phyloP scores from a whole-genome alignment of 768 basidiomycete species.

The Mycena epipterygia region DNA sequence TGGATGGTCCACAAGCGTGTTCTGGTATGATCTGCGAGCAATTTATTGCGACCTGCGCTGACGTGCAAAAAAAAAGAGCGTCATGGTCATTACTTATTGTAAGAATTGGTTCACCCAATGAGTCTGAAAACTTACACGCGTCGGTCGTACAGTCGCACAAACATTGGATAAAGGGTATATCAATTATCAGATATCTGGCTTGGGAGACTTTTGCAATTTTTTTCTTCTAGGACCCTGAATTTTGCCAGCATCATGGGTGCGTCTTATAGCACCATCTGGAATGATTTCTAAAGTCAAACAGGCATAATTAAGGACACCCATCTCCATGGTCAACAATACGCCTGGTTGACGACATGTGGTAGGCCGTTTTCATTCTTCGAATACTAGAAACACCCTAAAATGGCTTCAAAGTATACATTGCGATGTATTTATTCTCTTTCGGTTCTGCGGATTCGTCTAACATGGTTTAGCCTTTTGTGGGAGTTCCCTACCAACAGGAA shows the following conservation, averaged over 20 bases:
- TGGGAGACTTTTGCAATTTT: neutral
- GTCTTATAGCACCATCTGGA: neutral
- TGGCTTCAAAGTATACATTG: slow-evolving; percentile 52
- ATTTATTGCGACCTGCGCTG: neutral
- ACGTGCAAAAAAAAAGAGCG: slow-evolving; percentile 37
- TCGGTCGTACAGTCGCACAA: slow-evolving; percentile 51
- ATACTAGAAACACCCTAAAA: neutral
- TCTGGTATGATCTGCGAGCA: slow-evolving; percentile 43
- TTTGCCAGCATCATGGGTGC: slow-evolving; percentile 62
- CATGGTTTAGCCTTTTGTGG: slow-evolving; percentile 50
- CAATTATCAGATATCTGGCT: neutral
- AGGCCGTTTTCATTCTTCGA: slow-evolving; percentile 30
- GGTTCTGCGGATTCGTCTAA: neutral
- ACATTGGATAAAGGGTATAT: slow-evolving; percentile 60
- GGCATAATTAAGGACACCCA: slow-evolving; percentile 57
- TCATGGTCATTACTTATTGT: slow-evolving; percentile 65
- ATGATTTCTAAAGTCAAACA: neutral
- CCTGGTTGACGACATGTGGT: slow-evolving; percentile 64
- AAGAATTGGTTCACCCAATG: slow-evolving; percentile 18
- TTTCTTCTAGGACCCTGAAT: slow-evolving; percentile 52
- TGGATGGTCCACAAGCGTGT: slow-evolving; percentile 64
- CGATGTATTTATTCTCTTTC: slow-evolving; percentile 45
- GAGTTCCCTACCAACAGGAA: slow-evolving; percentile 61
- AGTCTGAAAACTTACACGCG: neutral
- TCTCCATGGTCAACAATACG: slow-evolving; percentile 64